phyloP scores from a whole-genome alignment of 305 asterid genomes.

The Lippia alba region DNA sequence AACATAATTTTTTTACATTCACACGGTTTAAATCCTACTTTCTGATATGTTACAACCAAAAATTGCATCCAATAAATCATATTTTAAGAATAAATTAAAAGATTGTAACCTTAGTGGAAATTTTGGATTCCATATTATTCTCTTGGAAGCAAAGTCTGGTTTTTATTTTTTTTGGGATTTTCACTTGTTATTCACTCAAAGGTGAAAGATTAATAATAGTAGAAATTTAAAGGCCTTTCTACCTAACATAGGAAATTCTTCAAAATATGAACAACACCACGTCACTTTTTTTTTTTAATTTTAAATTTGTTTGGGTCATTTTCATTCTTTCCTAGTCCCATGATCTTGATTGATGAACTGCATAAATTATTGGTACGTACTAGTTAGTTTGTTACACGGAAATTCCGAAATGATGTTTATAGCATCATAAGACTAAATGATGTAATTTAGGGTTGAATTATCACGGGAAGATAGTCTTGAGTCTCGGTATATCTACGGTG shows the following conservation, averaged over 20 bases:
- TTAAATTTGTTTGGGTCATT: conserved; percentile 20
- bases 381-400: neutral
- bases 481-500: no score
- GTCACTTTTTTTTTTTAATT: no score
- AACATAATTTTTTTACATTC: no score
- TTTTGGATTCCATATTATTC: conserved; percentile 28
- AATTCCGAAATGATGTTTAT: neutral
- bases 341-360: conserved; percentile 7
- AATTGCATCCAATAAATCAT: no score
- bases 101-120: no score
- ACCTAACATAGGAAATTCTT: conserved; percentile 35
- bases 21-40: no score
- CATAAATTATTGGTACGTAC: conserved; percentile 3
- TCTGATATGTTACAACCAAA: no score
- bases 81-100: no score
- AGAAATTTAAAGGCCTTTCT: conserved; percentile 32
- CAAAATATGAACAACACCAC: conserved; percentile 13
- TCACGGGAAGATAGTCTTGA: no score
- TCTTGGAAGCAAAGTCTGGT: conserved; percentile 63
- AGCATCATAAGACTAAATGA: no score
- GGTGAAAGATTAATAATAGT: conserved; percentile 23
- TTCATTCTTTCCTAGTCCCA: conserved; percentile 22
- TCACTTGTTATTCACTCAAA: conserved; percentile 67
- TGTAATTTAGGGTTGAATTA: no score
- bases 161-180: conserved; percentile 28